Evolutionary conservation across 805 yeast species (phyloP).

Genomic region (Candida ovalis): DNA sequence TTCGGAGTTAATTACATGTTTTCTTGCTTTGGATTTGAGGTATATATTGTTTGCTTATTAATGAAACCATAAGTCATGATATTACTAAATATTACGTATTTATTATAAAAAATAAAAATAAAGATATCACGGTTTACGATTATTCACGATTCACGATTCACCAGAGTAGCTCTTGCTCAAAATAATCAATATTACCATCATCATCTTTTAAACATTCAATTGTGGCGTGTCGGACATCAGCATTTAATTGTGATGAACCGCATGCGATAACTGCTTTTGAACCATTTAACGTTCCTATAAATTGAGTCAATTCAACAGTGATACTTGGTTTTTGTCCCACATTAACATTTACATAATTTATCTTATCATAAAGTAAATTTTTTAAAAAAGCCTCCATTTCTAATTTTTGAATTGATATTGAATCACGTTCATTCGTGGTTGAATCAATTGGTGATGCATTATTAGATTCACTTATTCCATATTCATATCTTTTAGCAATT

Average conservation of each 20-base stretch:
- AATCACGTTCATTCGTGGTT: not conserved
- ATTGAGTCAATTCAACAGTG: slow-evolving; percentile 16
- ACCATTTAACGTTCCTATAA: slow-evolving; percentile 17
- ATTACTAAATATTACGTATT: too few species aligned
- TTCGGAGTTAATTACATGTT: too few species aligned
- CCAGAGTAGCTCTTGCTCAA: slow-evolving; percentile 38
- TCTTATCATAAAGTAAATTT: slow-evolving; percentile 15
- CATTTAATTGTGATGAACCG: slow-evolving; percentile 33
- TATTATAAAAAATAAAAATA: too few species aligned
- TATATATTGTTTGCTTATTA: too few species aligned
- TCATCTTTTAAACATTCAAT: slow-evolving; percentile 26
- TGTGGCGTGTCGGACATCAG: slow-evolving; percentile 32
- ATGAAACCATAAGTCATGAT: too few species aligned
- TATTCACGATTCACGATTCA: too few species aligned
- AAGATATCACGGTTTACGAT: too few species aligned
- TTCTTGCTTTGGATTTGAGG: too few species aligned
- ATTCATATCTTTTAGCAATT: too few species aligned
- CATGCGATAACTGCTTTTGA: slow-evolving; percentile 34
- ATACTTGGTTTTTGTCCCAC: slow-evolving; percentile 26
- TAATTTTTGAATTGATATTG: slow-evolving; percentile 5
- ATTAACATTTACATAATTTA: slow-evolving; percentile 20
- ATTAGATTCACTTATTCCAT: too few species aligned
- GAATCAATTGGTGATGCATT: not conserved
- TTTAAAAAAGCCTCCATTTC: slow-evolving; percentile 15
- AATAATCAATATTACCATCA: slow-evolving; percentile 30